Base-by-base conservation (phyloP, 108 stramenopile species). In the Cyclotella atomus region DNA sequence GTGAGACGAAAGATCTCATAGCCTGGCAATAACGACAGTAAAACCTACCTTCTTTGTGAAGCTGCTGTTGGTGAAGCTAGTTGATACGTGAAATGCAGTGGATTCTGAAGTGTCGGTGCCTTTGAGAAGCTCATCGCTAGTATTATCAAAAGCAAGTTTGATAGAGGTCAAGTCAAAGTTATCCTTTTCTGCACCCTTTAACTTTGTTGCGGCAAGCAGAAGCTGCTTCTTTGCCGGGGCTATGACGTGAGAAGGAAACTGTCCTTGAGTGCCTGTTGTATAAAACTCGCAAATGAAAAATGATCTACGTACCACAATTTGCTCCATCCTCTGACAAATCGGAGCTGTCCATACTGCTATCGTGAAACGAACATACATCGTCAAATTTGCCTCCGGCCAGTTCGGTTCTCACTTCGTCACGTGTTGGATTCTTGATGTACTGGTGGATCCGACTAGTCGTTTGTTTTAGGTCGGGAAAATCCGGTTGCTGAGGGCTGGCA, bases 321-420 rank as follows among this genome's bases (percentile, higher is more conserved):
- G 16, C 30, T 19, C 10, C 30, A 32, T 32, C 57, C 8, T 33
- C 29, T 16, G 15, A 32, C 25, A 33, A 34, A 59, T 32, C 57
- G 14, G 1, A n/a, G 57, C 33, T 34, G 17, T 59, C 33, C 33
- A 38, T 41, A n/a, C n/a, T n/a, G 6, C 36, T 38, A 20, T 43
- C 61, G 3, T 62, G 34, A 43, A 62, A 62, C 27, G 61, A 62
- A 23, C 61, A 62, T 15, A 62, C 61, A 8, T 62, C 61, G 8
- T 59, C 59, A 30, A n/a, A 59, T 28, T 33, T 32, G 33, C 10
- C 59, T 5, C 0, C 59, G 3, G 34, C 19, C 1, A 7, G 30
- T 20, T 30, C 20, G 8, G 10, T 30, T 33, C 1, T 8, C 17
- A 33, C n/a, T n/a, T n/a, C n/a, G n/a, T n/a, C n/a, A n/a, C n/a